Evolutionary conservation across 2,329 filamentous ascomycete species (phyloP), one percentile per base, ranked within the genome.

Genomic region (Calonectria pseudoreteaudii): DNA sequence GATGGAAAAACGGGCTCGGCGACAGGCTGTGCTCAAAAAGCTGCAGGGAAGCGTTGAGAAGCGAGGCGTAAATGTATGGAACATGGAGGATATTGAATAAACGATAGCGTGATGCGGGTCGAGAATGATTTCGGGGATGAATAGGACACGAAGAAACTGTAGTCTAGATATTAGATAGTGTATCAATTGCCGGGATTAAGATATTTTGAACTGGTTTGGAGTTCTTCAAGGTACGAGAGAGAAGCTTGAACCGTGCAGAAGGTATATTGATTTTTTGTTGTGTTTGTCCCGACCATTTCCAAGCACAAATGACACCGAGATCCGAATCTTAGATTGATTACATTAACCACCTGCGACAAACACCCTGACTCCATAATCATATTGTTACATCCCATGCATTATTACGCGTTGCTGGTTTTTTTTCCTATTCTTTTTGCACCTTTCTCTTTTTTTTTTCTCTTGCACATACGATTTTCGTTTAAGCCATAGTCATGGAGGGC

Each of bases 21-120:
- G 90, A 77, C 87, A 87, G 78, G 88, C 86, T 4, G 88, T 92
- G 11, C 83, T 91, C 34, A 84, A 84, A 38, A 90, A 89, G 81
- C 82, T 93, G 66, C 87, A 85, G 83, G 82, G 77, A 7, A 88
- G 85, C 74, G 84, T 91, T 38, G 85, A 87, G 78, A 88, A 87
- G 81, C 86, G 84, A 65, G 89, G 89, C 11, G 87, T 87, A 4
- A 86, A 83, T 72, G 88, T 90, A 44, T 88, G 88, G 85, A 85
- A 84, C 56, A 84, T 89, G 83, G 88, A 89, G 73, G 86, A 88
- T 76, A 84, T 86, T 69, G 87, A 87, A 76, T 89, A 84, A 81
- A 68, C 36, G 70, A 53, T 30, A 38, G 58, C 52, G 49, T 56
- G 66, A 60, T 66, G 66, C 53, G 56, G 44, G 67, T 23, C 36